Evolutionary conservation across 768 basidiomycete species (phyloP), one percentile per base, ranked within the genome.

Genomic region (Amanita subjunquillea): DNA sequence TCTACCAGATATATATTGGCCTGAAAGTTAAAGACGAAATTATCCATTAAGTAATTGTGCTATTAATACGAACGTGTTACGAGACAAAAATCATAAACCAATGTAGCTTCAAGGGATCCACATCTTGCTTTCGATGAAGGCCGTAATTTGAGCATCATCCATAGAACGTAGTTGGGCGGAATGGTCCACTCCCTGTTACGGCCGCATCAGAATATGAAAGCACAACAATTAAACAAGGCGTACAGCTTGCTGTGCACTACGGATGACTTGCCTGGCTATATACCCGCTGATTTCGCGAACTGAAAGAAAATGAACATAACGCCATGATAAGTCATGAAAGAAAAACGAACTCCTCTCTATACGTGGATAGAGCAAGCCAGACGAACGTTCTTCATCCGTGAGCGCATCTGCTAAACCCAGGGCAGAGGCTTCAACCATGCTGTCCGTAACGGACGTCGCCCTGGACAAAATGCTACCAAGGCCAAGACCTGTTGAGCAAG

Each of bases 351-450:
- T 84, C 60, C 92, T 77, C 60, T 86, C 79, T 53, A 95, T 74
- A 45, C 80, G 79, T 42, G 94, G 93, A 67, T 96, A 96, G 6
- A 97, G 65, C 44, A 93, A 73, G 41, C 79, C 85, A 39, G 69
- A 60, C 2, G 70, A 72, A 39, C 68, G 74, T 67, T 96, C 94
- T 34, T 87, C 84, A 10, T 63, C 58, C 1, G 78, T 90, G 39
- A 94, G 73, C 3, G 87, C 79, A 54, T 83, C 68, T 3, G 88
- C 83, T 38, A 96, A 76, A 6, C 89, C 90, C 27, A 89, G 74
- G 3, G 91, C 85, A 10, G 87, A 78, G 4, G 90, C 86, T 64
- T 95, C 91, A 23, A 96, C 85, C 88, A 97, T 92, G 56, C 73
- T 73, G 63, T 92, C 87, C 2, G 90, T 89, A 42, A 96, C 83